Base-by-base conservation (phyloP, 371 early-diverging fungal genomes). In the Saksenaea vasiformis region DNA sequence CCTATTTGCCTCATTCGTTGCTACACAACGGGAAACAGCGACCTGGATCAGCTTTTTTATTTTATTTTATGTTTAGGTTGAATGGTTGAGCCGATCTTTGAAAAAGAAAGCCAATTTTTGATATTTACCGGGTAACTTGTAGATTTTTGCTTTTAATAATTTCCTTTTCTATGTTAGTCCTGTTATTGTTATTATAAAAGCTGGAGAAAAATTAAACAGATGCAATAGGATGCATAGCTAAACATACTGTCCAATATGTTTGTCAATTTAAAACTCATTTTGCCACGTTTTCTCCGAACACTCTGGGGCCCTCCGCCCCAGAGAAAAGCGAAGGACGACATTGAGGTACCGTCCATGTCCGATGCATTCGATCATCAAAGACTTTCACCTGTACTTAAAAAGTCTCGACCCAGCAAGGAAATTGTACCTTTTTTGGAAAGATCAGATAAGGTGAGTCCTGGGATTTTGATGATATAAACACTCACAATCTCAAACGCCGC, bases 301-400 rank as follows among this genome's bases (percentile, higher is more conserved):
- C 17, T 47, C 51, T 47, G 51, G 51, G 51, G 51, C 51, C 51
- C 51, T 47, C 51, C 24, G 22, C 51, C 51, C 51, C 51, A 47
- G 51, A 22, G 51, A 47, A 19, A 47, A 17, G 17, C 3, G 22
- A 19, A 22, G 10, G 7, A 47, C 17, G 10, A 17, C 8, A 47
- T 47, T 47, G 10, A 47, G 51, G 22, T 47, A 22, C 51, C 51
- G 51, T 47, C 51, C 19, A 47, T 47, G 51, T 47, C 51, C 51
- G 51, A 47, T 47, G 51, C 51, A 47, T 47, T 47, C 51, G 51
- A 47, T 47, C 51, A 47, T 47, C 51, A 47, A 47, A 47, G 51
- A 47, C n/a, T n/a, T n/a, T 47, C 51, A 47, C 51, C 51, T 47
- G 51, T 22, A 47, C 51, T 47, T 47, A 47, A 47, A 47, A 47